Base-by-base conservation (phyloP, 306 rosid genomes). In the Delonix regia region DNA sequence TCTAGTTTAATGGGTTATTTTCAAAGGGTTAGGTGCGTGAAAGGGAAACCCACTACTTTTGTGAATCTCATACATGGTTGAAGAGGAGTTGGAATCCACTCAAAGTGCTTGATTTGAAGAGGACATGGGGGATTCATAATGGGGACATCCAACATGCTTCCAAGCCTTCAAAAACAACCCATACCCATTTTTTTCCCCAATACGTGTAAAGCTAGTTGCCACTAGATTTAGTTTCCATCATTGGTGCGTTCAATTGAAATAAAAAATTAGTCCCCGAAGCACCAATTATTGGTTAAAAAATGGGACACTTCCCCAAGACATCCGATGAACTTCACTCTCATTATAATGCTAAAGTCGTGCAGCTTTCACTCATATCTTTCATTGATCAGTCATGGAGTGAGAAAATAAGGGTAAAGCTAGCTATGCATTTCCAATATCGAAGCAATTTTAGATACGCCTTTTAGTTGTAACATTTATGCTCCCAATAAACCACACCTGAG, bases 21-120 rank as follows among this genome's bases (percentile, higher is more conserved):
- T 79, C 78, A 78, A 77, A 45, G 84, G 47, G 91, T 91, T 91
- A 83, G 98, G 95, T 94, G 83, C 41, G 78, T 86, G 94, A 94
- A 91, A 90, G 85, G 88, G 98, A 92, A 88, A 88, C 85, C 94
- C 97, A 92, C 97, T 90, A 88, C 74, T 73, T 19, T 44, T 12
- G 76, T 80, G 89, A 82, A 85, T 78, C 83, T 80, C 81, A 76
- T 53, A 59, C 73, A 82, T 87, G 87, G 94, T 90, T 91, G 97
- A 82, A 62, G 90, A 80, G 92, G 98, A 89, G 98, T 94, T 90
- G 98, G 98, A 92, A 88, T 87, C 98, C 98, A 94, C 97, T 92
- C 57, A 80, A 84, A 84, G 81, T 83, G 93, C 88, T 81, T 84
- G 86, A 82, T 77, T 73, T 89, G 82, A 84, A 83, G 77, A 87